phyloP scores from a whole-genome alignment of 2,329 filamentous ascomycete genomes.

The Dactylellina parvicollis region DNA sequence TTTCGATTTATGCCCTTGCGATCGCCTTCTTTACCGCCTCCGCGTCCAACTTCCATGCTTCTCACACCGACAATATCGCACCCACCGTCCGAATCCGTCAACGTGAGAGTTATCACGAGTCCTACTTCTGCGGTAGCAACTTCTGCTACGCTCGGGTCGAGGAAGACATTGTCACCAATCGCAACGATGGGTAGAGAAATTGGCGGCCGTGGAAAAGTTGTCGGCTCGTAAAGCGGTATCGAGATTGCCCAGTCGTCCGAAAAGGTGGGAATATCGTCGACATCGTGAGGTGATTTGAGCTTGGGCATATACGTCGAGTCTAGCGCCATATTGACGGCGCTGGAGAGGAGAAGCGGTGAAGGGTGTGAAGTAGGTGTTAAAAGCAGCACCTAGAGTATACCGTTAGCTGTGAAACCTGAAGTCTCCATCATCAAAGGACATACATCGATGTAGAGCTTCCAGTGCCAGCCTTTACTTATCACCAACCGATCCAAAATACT shows the following conservation, averaged over 20 bases:
- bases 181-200: constrained; percentile 90
- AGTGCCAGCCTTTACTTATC: constrained; percentile 93
- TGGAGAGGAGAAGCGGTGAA: constrained; percentile 82
- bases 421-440: constrained; percentile 59
- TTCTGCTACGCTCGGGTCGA: constrained; percentile 91
- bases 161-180: constrained; percentile 87
- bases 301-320: constrained; percentile 84
- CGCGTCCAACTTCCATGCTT: constrained; percentile 51
- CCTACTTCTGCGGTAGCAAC: constrained; percentile 91
- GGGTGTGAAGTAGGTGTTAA: constrained; percentile 95
- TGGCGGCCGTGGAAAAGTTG: constrained; percentile 71
- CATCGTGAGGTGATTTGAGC: constrained; percentile 87
- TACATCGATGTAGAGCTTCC: constrained; percentile 95
- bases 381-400: constrained; percentile 76
- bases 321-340: constrained; percentile 92
- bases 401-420: constrained; percentile 40
- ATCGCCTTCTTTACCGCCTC: constrained; percentile 44
- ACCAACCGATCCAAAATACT: constrained; percentile 73
- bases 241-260: constrained; percentile 96
- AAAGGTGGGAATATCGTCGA: constrained; percentile 83
- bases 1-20: constrained; percentile 42
- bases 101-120: constrained; percentile 80
- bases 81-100: constrained; percentile 29
- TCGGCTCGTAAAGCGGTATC: constrained; percentile 73
- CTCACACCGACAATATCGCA: constrained; percentile 49